phyloP scores from a whole-genome alignment of 305 asterid species.

The Fraxinus angustifolia region DNA sequence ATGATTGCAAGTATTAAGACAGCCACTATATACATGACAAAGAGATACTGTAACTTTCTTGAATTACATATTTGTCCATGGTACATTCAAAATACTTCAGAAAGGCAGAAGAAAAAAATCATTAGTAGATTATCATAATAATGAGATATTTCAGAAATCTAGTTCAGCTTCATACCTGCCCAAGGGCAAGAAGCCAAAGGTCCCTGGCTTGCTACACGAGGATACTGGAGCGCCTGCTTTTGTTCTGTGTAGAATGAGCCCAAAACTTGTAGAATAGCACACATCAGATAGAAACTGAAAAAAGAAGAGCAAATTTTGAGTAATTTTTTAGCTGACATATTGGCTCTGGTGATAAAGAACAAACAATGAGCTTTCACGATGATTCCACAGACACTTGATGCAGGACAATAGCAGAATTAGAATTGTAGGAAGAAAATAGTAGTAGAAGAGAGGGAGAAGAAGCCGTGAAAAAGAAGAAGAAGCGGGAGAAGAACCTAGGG shows the following conservation, averaged over 20 bases:
- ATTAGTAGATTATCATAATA: background rate
- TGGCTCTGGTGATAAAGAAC: background rate
- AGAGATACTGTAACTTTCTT: background rate
- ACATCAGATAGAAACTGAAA: background rate
- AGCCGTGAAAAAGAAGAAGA: too few relatives aligned
- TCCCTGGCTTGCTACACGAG: background rate
- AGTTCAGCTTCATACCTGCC: background rate
- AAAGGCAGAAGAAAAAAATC: background rate
- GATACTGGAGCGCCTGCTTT: background rate
- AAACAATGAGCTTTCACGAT: background rate
- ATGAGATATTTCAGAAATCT: background rate
- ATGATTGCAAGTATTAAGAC: background rate
- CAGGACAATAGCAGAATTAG: too few relatives aligned
- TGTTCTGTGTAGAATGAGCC: background rate
- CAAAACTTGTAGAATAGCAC: background rate
- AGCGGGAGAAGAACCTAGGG: too few relatives aligned
- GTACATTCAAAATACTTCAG: background rate
- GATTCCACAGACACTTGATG: background rate
- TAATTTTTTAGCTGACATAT: background rate
- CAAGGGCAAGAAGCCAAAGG: background rate
- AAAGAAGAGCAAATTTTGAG: background rate
- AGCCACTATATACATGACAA: background rate
- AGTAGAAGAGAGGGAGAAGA: too few relatives aligned
- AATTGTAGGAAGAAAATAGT: too few relatives aligned
- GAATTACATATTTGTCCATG: background rate